A percentile compares a stretch with the other conserved stretches of the same genome.
Evolutionary conservation across 495 filamentous ascomycete genomes (phyloP).

Genomic region (Xylaria castorea): DNA sequence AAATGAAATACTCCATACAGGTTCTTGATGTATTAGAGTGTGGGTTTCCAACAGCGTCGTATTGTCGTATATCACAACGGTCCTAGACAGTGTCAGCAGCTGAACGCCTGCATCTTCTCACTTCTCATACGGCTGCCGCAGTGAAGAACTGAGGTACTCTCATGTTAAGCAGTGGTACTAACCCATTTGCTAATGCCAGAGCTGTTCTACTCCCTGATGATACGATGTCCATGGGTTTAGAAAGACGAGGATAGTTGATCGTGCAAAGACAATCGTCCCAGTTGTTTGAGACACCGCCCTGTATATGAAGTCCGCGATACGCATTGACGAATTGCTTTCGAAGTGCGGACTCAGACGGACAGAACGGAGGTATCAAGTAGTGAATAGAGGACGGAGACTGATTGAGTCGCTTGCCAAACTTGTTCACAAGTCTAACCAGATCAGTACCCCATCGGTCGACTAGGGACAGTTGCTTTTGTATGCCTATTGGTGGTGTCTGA

Average conservation of each 20-base stretch:
- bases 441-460: constrained; percentile 30
- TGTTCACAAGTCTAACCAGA: constrained; percentile 19
- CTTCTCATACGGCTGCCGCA: too few relatives aligned
- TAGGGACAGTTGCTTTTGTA: neutral
- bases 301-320: constrained; percentile 31
- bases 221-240: constrained; percentile 11
- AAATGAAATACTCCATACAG: constrained; percentile 31
- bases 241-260: constrained; percentile 31
- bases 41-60: constrained; percentile 32
- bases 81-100: constrained; percentile 9
- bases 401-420: constrained; percentile 22
- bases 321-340: constrained; percentile 31
- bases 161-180: neutral
- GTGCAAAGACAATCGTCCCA: constrained; percentile 43
- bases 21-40: constrained; percentile 33
- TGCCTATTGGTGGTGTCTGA: neutral
- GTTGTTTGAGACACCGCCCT: constrained; percentile 28
- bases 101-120: neutral
- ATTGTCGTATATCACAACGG: constrained; percentile 34
- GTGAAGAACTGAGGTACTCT: too few relatives aligned
- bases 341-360: constrained; percentile 35
- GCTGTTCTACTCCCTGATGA: constrained; percentile 15
- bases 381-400: constrained; percentile 39
- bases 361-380: constrained; percentile 40
- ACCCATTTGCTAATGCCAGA: constrained; percentile 5